phyloP scores from a whole-genome alignment of 306 rosid species.

The Albizia julibrissin region DNA sequence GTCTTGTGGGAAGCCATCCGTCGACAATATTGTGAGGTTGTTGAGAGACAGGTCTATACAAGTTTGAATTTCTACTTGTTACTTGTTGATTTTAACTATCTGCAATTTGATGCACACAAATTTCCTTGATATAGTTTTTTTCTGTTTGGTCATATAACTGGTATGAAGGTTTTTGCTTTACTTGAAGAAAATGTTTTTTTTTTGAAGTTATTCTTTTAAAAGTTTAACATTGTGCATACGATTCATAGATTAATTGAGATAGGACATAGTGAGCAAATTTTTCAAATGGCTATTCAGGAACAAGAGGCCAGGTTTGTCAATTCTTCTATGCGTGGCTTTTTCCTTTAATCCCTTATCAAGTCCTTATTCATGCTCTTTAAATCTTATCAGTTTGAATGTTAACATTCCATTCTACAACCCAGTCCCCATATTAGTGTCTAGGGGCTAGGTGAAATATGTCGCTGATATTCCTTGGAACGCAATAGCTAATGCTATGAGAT shows the following conservation, averaged over 20 bases:
- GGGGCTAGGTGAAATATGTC: neutral
- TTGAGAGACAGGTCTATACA: slow-evolving; percentile 93
- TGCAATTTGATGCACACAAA: slow-evolving; percentile 33
- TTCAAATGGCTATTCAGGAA: no score
- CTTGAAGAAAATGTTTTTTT: neutral
- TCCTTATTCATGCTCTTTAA: no score
- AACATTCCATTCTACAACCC: no score
- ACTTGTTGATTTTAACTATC: slow-evolving; percentile 27
- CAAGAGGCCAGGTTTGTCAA: no score
- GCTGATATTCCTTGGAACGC: slow-evolving; percentile 1
- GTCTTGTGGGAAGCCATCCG: slow-evolving; percentile 74
- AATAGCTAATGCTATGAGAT: neutral
- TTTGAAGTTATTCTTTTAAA: slow-evolving; percentile 38
- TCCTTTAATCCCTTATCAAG: no score
- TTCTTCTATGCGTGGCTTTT: no score
- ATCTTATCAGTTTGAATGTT: no score
- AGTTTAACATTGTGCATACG: slow-evolving; percentile 62
- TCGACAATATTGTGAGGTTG: slow-evolving; percentile 84
- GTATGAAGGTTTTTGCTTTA: slow-evolving; percentile 43
- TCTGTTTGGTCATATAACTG: slow-evolving; percentile 52
- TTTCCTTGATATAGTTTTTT: slow-evolving; percentile 15
- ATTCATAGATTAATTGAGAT: slow-evolving; percentile 72
- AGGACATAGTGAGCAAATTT: no score
- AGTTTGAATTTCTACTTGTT: slow-evolving; percentile 47
- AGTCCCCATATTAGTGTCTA: neutral